Conservation (phyloP, 371 early-diverging fungal genomes). For the Batrachochytrium dendrobatidis region DNA sequence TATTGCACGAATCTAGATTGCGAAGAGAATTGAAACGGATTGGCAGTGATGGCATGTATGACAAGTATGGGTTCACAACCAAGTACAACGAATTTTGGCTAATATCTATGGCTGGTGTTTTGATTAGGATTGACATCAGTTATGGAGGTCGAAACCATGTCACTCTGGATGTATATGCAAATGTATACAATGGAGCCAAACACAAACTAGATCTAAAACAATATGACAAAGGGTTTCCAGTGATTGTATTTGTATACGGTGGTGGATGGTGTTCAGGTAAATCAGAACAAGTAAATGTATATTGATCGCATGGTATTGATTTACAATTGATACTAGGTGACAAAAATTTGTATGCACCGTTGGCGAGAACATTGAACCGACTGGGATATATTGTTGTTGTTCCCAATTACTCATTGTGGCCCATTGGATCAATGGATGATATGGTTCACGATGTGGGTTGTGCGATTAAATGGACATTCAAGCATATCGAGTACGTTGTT, state of each 20-base stretch:
- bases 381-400: conserved; percentile 64
- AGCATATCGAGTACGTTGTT: conserved; percentile 16
- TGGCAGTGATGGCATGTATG: too few relatives aligned
- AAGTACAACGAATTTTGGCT: too few relatives aligned
- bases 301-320: background rate
- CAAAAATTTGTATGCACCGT: conserved; percentile 44
- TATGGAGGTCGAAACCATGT: background rate
- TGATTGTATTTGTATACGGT: too few relatives aligned
- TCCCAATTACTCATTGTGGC: conserved; percentile 67
- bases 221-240: background rate
- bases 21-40: too few relatives aligned
- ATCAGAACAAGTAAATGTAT: too few relatives aligned
- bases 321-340: conserved; percentile 11
- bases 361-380: conserved; percentile 55
- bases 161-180: background rate
- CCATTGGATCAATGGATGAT: conserved; percentile 44
- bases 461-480: conserved; percentile 51
- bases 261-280: too few relatives aligned
- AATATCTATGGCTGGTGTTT: too few relatives aligned
- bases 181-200: background rate
- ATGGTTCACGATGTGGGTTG: conserved; percentile 60
- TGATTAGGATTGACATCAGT: background rate
- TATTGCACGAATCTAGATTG: too few relatives aligned
- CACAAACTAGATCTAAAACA: background rate
- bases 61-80: too few relatives aligned